Percentiles rank a stretch among this genome's conserved stretches.
Evolutionary conservation across 441 rosid genomes (phyloP).

Genomic region (Erodium chrysanthum): DNA sequence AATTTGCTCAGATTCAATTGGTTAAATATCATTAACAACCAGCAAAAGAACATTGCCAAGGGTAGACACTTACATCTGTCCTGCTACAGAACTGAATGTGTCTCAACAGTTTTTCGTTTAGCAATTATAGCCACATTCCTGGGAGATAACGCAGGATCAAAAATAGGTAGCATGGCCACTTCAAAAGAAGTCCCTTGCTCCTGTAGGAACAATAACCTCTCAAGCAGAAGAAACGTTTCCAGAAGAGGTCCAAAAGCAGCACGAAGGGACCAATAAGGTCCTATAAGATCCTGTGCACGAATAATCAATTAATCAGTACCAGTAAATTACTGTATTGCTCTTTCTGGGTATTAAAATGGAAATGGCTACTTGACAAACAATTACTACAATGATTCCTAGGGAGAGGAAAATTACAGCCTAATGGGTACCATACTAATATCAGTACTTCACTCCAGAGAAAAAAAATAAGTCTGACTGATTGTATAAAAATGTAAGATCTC

Average conservation of each 20-base stretch:
- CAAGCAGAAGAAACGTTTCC: conserved; percentile 75
- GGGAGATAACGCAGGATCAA: conserved; percentile 65
- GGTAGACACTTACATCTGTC: conserved; percentile 10
- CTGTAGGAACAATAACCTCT: conserved; percentile 78
- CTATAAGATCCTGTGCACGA: conserved; percentile 57
- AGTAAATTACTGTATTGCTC: not conserved
- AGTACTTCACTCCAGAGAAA: not conserved
- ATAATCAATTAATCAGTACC: conserved; percentile 8
- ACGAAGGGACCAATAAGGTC: conserved; percentile 78
- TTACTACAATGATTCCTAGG: not conserved
- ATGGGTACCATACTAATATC: not conserved
- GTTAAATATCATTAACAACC: not conserved
- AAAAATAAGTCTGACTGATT: not conserved
- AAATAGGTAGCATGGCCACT: conserved; percentile 58
- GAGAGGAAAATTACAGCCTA: not conserved
- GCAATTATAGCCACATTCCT: conserved; percentile 80
- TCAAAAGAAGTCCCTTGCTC: conserved; percentile 49
- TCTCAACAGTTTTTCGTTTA: conserved; percentile 29
- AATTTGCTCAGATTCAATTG: not conserved
- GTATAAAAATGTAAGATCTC: no score
- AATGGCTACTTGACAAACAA: not conserved
- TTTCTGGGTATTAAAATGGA: not conserved
- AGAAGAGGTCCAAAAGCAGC: conserved; percentile 76
- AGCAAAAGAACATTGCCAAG: conserved; percentile 1
- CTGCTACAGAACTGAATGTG: not conserved